Evolutionary conservation across 1,284 basidiomycete genomes (phyloP).

Genomic region (Hemileia vastatrix): DNA sequence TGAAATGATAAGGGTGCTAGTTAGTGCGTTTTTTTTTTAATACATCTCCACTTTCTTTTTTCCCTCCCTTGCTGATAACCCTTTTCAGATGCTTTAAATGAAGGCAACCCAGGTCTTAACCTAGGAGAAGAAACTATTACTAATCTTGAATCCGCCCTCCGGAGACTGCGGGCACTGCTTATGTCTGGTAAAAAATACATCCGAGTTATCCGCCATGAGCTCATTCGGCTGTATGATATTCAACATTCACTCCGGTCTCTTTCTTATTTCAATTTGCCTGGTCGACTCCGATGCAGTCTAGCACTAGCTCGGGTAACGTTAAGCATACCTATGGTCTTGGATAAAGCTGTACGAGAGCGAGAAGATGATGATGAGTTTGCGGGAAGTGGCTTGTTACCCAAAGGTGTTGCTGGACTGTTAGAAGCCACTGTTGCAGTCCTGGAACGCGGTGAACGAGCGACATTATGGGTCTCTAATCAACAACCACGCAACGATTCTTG

Average conservation of each 20-base stretch:
- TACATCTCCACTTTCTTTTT: background rate
- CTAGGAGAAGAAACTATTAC: constrained; percentile 40
- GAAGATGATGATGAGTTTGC: background rate
- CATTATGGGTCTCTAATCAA: constrained; percentile 11
- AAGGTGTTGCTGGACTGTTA: constrained; percentile 3
- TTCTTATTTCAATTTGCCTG: constrained; percentile 44
- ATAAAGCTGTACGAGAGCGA: constrained; percentile 3
- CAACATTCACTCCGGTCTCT: constrained; percentile 40
- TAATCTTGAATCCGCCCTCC: constrained; percentile 38
- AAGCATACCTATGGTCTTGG: constrained; percentile 16
- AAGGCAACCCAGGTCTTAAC: constrained; percentile 35
- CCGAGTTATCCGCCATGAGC: constrained; percentile 36
- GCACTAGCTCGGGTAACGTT: constrained; percentile 42
- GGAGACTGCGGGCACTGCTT: constrained; percentile 33
- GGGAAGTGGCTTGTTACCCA: constrained; percentile 4
- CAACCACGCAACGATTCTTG: no score
- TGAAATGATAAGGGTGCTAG: constrained; percentile 37
- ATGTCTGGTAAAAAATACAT: constrained; percentile 36
- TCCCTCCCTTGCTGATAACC: background rate
- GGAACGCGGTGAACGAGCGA: constrained; percentile 12
- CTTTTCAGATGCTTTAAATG: constrained; percentile 36
- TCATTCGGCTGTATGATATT: constrained; percentile 44
- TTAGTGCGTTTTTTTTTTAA: constrained; percentile 27
- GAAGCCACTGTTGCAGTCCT: constrained; percentile 17
- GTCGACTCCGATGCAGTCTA: constrained; percentile 38